Base-by-base conservation (phyloP, 805 yeast species). In the Saturnispora diversa region DNA sequence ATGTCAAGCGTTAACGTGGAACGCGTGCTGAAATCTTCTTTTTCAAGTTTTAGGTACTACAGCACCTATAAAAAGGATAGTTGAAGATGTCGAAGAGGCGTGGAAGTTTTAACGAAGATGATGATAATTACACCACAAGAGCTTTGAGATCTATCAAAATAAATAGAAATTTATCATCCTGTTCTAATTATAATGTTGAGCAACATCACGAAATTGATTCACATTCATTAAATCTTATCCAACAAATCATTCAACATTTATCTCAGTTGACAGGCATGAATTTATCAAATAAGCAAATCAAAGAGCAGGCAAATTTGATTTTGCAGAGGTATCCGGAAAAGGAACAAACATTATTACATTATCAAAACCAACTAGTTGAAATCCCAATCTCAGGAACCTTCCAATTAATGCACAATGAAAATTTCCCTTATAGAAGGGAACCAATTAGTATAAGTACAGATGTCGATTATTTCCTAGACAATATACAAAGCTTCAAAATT, bases 341-440 rank as follows among this genome's bases (percentile, higher is more conserved):
- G 19, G 13, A 28, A 11, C 17, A 6, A 4, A 20, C 21, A 2
- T 8, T 16, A 10, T 25, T 47, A 3, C 46, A 44, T 26, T 47
- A 47, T 25, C 37, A 39, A 21, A 47, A 47, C 31, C 48, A 44
- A 28, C 20, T 44, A 17, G 25, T 47, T 27, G 50, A 44, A 35
- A 42, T 47, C 17, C 48, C 50, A 17, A 20, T 46, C 6, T 27
- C 22, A 8, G 40, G 35, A 10, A 22, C 32, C 1, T 23, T 31
- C 19, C 3, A 25, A 13, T 17, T 46, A 12, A 5, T 30, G 2
- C 24, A 42, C 20, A 42, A 47, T 30, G 12, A 33, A 10, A 47
- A 43, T 10, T 47, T 47, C 21, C 50, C 50, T 2, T 47, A 37
- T 35, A 25, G 33, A n/a, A 40, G 50, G 23, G 50, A 47, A 36